Conservation (phyloP, 225 moss, liverwort and hornwort species). For the Polytrichum formosum region DNA sequence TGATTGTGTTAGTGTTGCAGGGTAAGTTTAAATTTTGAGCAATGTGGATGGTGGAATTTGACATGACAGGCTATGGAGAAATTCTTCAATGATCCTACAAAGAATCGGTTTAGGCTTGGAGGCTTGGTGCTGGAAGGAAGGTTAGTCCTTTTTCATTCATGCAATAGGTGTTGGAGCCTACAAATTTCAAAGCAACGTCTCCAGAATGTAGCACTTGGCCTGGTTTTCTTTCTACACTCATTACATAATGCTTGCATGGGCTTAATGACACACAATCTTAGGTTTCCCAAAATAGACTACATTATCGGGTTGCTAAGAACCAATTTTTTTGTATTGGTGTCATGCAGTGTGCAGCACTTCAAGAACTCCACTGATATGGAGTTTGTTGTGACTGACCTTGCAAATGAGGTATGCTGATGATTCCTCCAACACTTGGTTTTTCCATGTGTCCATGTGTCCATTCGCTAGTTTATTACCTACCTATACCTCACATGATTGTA, state of each 20-base stretch:
- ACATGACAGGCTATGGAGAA: slow-evolving; percentile 81
- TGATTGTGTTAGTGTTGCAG: too few relatives aligned
- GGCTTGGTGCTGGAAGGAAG: slow-evolving; percentile 97
- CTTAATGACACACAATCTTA: too few relatives aligned
- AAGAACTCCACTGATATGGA: slow-evolving; percentile 88
- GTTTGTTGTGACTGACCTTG: slow-evolving; percentile 87
- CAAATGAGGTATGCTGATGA: slow-evolving; percentile 67
- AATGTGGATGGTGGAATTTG: background rate
- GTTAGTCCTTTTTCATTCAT: slow-evolving; percentile 31
- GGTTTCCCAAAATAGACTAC: too few relatives aligned
- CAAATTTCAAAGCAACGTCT: background rate
- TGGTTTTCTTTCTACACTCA: too few relatives aligned
- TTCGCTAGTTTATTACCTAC: too few relatives aligned
- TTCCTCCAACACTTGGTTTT: background rate
- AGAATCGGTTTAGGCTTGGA: slow-evolving; percentile 85
- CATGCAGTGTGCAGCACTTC: slow-evolving; percentile 72
- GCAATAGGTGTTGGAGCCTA: background rate
- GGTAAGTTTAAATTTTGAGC: too few relatives aligned
- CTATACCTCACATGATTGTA: too few relatives aligned
- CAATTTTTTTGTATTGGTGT: too few relatives aligned
- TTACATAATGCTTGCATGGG: too few relatives aligned
- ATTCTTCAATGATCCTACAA: slow-evolving; percentile 77
- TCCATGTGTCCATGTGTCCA: too few relatives aligned
- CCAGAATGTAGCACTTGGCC: background rate
- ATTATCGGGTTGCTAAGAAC: too few relatives aligned